phyloP scores from a whole-genome alignment of 352 stramenopile genomes.

The Globisporangium orthogonon region DNA sequence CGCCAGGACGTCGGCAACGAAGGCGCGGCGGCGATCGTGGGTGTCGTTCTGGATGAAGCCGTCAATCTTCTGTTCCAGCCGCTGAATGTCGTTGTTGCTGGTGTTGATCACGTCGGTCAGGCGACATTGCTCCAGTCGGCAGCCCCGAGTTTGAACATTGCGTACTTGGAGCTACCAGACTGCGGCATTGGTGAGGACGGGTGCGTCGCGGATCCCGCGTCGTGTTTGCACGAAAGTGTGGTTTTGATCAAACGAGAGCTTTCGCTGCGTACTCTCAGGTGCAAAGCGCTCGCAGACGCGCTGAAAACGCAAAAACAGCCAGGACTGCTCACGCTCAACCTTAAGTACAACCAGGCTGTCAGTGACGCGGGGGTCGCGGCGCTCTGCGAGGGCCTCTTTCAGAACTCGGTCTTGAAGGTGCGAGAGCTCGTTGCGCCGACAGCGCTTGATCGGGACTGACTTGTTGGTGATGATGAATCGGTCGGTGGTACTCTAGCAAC shows the following conservation, averaged over 20 bases:
- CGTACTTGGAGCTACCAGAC: slow-evolving; percentile 75
- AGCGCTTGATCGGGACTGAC: too few species aligned
- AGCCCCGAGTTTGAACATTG: slow-evolving; percentile 49
- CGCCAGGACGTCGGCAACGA: slow-evolving; percentile 76
- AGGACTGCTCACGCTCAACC: slow-evolving; percentile 63
- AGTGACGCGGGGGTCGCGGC: slow-evolving; percentile 40
- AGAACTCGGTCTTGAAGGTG: slow-evolving; percentile 62
- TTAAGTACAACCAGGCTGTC: slow-evolving; percentile 68
- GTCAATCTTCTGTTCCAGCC: neutral
- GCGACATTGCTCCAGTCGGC: slow-evolving; percentile 33
- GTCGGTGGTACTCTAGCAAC: slow-evolving; percentile 29
- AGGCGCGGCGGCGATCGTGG: slow-evolving; percentile 59
- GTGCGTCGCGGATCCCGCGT: slow-evolving; percentile 4
- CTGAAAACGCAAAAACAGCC: slow-evolving; percentile 44
- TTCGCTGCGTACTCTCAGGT: slow-evolving; percentile 18
- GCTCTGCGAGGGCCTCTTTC: slow-evolving; percentile 67
- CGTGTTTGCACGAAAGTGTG: neutral
- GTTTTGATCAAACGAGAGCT: neutral
- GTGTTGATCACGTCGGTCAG: slow-evolving; percentile 12
- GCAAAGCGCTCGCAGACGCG: slow-evolving; percentile 40
- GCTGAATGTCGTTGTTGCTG: neutral
- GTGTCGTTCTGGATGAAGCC: neutral
- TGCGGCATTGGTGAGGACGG: slow-evolving; percentile 61
- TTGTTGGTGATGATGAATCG: too few species aligned
- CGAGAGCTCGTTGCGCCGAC: neutral